A percentile compares a stretch with the other conserved stretches of the same genome.
These are phyloP conservation scores for Gypsophila paniculata DNA, from an alignment of 179 eudicot species.

Conservation along the genomic window DNA sequence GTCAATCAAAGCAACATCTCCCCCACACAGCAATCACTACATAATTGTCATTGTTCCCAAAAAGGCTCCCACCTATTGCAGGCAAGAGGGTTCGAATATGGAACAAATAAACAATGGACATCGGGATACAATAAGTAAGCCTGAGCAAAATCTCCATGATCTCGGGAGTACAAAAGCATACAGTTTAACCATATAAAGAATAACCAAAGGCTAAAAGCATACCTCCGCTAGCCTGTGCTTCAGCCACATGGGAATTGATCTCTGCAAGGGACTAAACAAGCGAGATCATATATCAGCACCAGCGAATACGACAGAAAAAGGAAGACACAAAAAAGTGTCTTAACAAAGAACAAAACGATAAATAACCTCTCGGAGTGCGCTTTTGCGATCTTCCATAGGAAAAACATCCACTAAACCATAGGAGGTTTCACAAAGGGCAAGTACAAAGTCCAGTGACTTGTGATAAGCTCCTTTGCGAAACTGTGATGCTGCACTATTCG, in stretches of 20 bases:
- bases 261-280: conserved; percentile 80
- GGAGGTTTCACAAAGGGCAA: conserved; percentile 86
- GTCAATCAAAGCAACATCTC: conserved; percentile 3
- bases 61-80: not conserved
- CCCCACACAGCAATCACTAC: not conserved
- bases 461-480: conserved; percentile 94
- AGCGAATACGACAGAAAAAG: conserved; percentile 10
- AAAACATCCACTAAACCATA: conserved; percentile 92
- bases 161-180: not conserved
- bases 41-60: not conserved
- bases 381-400: conserved; percentile 92
- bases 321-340: not conserved
- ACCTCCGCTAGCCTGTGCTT: conserved; percentile 93
- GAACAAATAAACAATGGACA: not conserved
- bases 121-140: not conserved
- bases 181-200: not conserved
- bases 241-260: conserved; percentile 68
- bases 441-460: conserved; percentile 93
- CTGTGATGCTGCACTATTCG: conserved; percentile 58
- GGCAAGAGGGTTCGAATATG: not conserved
- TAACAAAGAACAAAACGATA: conserved; percentile 7
- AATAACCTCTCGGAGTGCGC: conserved; percentile 86
- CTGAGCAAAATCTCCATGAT: not conserved
- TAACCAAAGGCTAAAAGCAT: conserved; percentile 18
- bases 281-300: conserved; percentile 28